Evolutionary conservation across 2,329 filamentous ascomycete genomes (phyloP).

Genomic region (Aspergillus cejpii): DNA sequence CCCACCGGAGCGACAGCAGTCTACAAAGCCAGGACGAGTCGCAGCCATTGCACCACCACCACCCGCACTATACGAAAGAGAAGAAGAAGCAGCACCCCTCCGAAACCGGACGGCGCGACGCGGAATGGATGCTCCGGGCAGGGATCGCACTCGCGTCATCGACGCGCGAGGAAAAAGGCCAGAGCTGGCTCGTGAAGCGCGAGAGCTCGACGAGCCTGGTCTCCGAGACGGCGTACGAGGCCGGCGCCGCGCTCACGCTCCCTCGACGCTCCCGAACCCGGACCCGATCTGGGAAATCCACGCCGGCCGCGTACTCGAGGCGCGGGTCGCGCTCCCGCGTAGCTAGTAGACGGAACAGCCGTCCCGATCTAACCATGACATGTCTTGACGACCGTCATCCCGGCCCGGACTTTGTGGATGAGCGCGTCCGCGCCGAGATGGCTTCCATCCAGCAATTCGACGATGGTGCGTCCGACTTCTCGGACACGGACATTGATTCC

Average conservation of each 20-base stretch:
- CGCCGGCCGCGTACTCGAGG: conserved; percentile 29
- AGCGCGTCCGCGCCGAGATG: conserved; percentile 37
- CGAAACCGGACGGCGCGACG: conserved; percentile 26
- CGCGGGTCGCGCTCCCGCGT: conserved; percentile 30
- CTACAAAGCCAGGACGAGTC: conserved; percentile 23
- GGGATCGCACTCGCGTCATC: conserved; percentile 52
- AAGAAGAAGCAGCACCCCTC: neutral
- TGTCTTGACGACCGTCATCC: neutral
- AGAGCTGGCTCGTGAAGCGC: conserved; percentile 53
- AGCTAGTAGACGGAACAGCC: conserved; percentile 29
- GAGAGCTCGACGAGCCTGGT: conserved; percentile 52
- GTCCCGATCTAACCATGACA: conserved; percentile 13
- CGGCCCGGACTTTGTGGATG: conserved; percentile 51
- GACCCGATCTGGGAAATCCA: conserved; percentile 33
- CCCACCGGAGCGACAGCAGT: conserved; percentile 33
- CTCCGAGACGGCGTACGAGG: conserved; percentile 32
- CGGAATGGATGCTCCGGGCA: conserved; percentile 56
- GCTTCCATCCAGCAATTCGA: conserved; percentile 22
- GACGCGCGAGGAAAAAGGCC: conserved; percentile 56
- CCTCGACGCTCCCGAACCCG: conserved; percentile 22
- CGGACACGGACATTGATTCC: conserved; percentile 17
- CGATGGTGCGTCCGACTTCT: conserved; percentile 14
- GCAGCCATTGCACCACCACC: conserved; percentile 20
- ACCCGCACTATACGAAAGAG: conserved; percentile 9
- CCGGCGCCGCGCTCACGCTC: conserved; percentile 20